Base-by-base conservation (phyloP, 75 land plant genomes). In the Pinus albicaulis region DNA sequence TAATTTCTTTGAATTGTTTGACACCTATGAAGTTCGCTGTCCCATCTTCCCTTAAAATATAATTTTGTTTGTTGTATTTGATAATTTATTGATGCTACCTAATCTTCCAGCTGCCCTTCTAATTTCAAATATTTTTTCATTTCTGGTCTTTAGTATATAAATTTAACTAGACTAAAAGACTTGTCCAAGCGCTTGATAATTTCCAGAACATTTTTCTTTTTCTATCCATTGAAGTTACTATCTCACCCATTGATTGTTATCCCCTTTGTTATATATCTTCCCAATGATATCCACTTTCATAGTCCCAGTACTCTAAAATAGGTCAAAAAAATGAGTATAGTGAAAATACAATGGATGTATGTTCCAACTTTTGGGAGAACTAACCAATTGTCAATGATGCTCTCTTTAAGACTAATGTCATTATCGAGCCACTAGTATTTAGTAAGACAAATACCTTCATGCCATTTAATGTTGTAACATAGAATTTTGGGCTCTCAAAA, bases 401-500 rank as follows among this genome's bases (percentile, higher is more conserved):
- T 74, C 26, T 90, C 80, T 79, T 74, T 79, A 76, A 81, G 85
- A 19, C 82, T 80, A 61, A 87, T 80, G 52, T 79, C 72, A 77
- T 58, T 83, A 23, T 90, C 88, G 3, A 85, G 52, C 58, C 78
- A 56, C 15, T 85, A 77, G 26, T 83, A 82, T 62, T 74, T 85
- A 14, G 87, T 83, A 71, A 85, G 92, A 64, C 64, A 72, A 31
- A 90, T 78, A 85, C 90, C 76, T 80, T 90, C 89, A 90, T 85
- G 5, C 65, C 76, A 38, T 87, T 82, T 14, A 87, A 36, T 76
- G 87, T 87, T 24, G 59, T 15, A 24, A 79, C 70, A 68, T 87
- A 79, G 15, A 52, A 59, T 19, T 52, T 53, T n/a, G 85, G 59
- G 13, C 53, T 64, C n/a, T 77, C 69, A 44, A 87, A 88, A 38